Percentiles rank a stretch among this genome's conserved stretches.
These are phyloP conservation scores for Kregervanrija delftensis DNA, from an alignment of 805 yeast species.

Conservation along the genomic window DNA sequence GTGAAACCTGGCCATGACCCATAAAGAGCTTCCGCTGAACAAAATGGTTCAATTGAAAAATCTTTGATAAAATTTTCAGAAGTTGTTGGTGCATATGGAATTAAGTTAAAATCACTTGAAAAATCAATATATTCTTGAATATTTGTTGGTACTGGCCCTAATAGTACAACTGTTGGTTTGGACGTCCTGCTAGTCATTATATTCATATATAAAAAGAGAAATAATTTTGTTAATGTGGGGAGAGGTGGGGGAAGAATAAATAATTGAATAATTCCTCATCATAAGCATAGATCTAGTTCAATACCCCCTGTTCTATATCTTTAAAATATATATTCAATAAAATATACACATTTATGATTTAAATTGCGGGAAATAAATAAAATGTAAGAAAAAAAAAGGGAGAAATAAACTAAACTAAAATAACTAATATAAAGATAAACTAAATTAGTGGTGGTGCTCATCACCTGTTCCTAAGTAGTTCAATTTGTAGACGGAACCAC, in stretches of 20 bases:
- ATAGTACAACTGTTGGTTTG: conserved; percentile 32
- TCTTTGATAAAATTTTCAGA: conserved; percentile 33
- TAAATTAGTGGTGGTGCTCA: conserved; percentile 41
- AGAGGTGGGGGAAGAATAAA: too few relatives aligned
- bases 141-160: conserved; percentile 42
- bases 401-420: too few relatives aligned
- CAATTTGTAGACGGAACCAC: conserved; percentile 90
- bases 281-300: too few relatives aligned
- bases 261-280: too few relatives aligned
- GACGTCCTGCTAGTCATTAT: not conserved
- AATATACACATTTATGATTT: too few relatives aligned
- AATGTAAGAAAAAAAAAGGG: too few relatives aligned
- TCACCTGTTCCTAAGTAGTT: conserved; percentile 78
- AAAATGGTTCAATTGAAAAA: conserved; percentile 27
- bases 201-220: too few relatives aligned
- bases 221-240: too few relatives aligned
- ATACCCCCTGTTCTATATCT: too few relatives aligned
- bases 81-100: conserved; percentile 35
- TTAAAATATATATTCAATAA: too few relatives aligned
- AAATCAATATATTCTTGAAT: conserved; percentile 42
- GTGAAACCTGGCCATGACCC: conserved; percentile 46
- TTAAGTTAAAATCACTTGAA: conserved; percentile 31
- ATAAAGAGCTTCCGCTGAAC: conserved; percentile 40
- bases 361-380: too few relatives aligned
- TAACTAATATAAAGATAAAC: too few relatives aligned